Evolutionary conservation across 495 filamentous ascomycete genomes (phyloP), one percentile per base, ranked within the genome.

Genomic region (Glutinoglossum americanum): DNA sequence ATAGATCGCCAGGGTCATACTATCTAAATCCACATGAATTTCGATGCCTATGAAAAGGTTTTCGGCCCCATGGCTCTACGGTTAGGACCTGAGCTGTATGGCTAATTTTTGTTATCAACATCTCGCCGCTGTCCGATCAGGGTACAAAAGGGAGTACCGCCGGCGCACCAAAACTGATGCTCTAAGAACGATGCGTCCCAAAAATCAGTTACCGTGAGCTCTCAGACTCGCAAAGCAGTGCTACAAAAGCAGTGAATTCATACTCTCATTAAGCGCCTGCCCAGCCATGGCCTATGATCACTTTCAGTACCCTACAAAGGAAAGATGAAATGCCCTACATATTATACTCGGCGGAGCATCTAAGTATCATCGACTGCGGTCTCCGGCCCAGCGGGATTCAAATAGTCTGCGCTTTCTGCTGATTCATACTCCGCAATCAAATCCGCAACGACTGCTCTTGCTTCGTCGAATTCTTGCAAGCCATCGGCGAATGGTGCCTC

Each of bases 361-460:
- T 25, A 51, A 9, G 7, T 3, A 21, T n/a, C 47, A 7, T 51
- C 47, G 8, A 10, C 26, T 9, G n/a, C 47, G 7, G 3, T 26
- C 21, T 51, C 47, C 41, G 21, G 7, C n/a, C 32, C 72, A 57
- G 80, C 80, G 0, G 79, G 80, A 60, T 85, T 83, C 28, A 98
- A 71, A 69, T 98, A 98, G 63, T 86, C 79, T 56, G 85, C 80
- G 64, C 82, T 76, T 70, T 98, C 92, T 21, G 92, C 92, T 23
- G 89, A 90, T 70, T 97, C 92, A 66, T 98, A 98, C 72, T 98
- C 92, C 23, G 77, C 79, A 59, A 96, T 86, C 23, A 94, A 72
- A 63, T 93, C 89, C 63, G 79, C 79, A 13, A 95, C 89, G 13
- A 94, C 89, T 47, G 86, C 84, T 60, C 82, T 77, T 25, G 92